Base-by-base conservation (phyloP, 169 alveolate genomes). In the Neospora caninum region DNA sequence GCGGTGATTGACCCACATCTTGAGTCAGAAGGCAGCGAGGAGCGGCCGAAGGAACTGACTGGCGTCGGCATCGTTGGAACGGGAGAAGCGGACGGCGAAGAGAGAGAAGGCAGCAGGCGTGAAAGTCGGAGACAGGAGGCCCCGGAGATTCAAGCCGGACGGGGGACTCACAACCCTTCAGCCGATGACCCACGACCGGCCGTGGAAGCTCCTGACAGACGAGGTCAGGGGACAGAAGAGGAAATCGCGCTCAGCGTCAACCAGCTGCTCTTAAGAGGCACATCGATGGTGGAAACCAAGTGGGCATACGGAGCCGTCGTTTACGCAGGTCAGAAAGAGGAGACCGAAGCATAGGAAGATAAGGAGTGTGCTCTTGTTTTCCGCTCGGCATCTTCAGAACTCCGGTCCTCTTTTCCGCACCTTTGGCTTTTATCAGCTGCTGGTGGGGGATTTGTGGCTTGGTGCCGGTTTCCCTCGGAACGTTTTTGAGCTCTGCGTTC, bases 231-330 rank as follows among this genome's bases (percentile, higher is more conserved):
- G 43, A 42, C 29, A n/a, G 42, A 34, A n/a, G 91, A 54, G 38
- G 80, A 53, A 53, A 20, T 18, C 43, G 78, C 91, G 91, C 78
- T 86, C 27, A 54, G 78, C 43, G 27, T 53, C 41, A 86, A 86
- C 22, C 91, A 86, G 69, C 80, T 86, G 43, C 78, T 86, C 27
- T 42, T 86, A 25, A 34, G 91, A 41, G 91, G 91, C 42, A 86
- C 91, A 25, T 86, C 91, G 27, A 53, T 86, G 78, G 91, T 86
- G 39, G 69, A 98, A 80, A 98, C 99, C 0, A 98, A 97, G 78
- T 98, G 99, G 99, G 97, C 98, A 54, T 92, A 97, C 53, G 99
- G 99, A 31, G 94, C 98, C 27, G 98, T 98, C 41, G 97, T 98
- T 27, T 99, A 98, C 96, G 97, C 99, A 39, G 99, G 99, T 9